Percentiles rank a stretch among this genome's conserved stretches.
phyloP scores from a whole-genome alignment of 2,329 filamentous ascomycete species.

The Aureobasidium sp. region DNA sequence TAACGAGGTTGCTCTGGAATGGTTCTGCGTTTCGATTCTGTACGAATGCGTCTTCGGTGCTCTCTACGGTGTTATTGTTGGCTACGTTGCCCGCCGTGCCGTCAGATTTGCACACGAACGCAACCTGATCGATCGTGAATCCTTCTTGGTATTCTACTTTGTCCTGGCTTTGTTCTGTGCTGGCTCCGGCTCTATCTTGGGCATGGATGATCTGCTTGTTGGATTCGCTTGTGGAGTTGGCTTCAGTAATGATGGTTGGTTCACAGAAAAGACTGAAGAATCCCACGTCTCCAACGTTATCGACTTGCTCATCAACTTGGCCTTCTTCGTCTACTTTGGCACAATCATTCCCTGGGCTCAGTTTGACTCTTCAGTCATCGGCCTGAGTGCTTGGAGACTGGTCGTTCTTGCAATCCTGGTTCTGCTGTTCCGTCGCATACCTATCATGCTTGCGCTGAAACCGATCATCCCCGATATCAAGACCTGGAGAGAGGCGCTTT shows the following conservation, averaged over 20 bases:
- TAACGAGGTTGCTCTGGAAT: slow-evolving; percentile 65
- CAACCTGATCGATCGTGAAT: slow-evolving; percentile 88
- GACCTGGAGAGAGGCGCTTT: slow-evolving; percentile 93
- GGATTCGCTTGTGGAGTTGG: slow-evolving; percentile 95
- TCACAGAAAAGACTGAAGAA: slow-evolving; percentile 95
- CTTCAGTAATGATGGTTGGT: slow-evolving; percentile 99
- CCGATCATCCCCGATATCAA: slow-evolving; percentile 94
- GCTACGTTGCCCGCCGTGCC: slow-evolving; percentile 81
- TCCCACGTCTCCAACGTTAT: slow-evolving; percentile 99
- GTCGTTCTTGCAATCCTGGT: slow-evolving; percentile 92
- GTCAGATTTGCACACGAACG: slow-evolving; percentile 80
- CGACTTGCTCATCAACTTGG: slow-evolving; percentile 89
- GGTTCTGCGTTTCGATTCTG: slow-evolving; percentile 79
- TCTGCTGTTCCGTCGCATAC: slow-evolving; percentile 90
- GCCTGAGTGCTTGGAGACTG: slow-evolving; percentile 77
- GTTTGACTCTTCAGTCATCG: slow-evolving; percentile 66
- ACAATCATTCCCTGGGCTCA: slow-evolving; percentile 94
- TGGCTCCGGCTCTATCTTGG: slow-evolving; percentile 82
- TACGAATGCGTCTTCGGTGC: slow-evolving; percentile 96
- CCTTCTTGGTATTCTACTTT: slow-evolving; percentile 98
- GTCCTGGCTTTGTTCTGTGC: slow-evolving; percentile 92
- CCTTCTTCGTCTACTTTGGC: slow-evolving; percentile 96
- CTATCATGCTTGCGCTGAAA: slow-evolving; percentile 85
- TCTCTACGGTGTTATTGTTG: slow-evolving; percentile 75
- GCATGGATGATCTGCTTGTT: slow-evolving; percentile 86